Conservation (phyloP, 495 filamentous ascomycete genomes). For the Daldinia loculata region DNA sequence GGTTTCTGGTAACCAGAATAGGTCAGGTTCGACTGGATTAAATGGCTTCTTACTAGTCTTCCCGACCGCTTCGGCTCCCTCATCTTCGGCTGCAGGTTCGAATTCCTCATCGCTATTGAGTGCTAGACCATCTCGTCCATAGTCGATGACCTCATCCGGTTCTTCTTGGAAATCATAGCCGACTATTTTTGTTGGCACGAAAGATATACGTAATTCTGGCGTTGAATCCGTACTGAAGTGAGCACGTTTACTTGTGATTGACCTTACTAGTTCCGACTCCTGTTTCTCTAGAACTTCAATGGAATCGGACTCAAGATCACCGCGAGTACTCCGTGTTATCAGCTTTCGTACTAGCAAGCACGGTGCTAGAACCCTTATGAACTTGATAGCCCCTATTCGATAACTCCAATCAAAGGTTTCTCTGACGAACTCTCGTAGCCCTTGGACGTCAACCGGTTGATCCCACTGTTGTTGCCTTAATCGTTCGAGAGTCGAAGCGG, state of each 20-base stretch:
- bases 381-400: slow-evolving; percentile 80
- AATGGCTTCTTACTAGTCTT: slow-evolving; percentile 60
- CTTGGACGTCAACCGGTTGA: slow-evolving; percentile 68
- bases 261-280: slow-evolving; percentile 62
- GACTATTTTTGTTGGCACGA: slow-evolving; percentile 78
- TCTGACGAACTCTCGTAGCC: slow-evolving; percentile 74
- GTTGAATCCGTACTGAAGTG: slow-evolving; percentile 79
- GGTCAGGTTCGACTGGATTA: slow-evolving; percentile 74
- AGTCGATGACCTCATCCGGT: slow-evolving; percentile 64
- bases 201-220: slow-evolving; percentile 79
- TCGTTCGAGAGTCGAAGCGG: slow-evolving; percentile 62
- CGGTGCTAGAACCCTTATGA: slow-evolving; percentile 82
- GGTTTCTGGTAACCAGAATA: slow-evolving; percentile 78
- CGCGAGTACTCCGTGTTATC: slow-evolving; percentile 47
- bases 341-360: slow-evolving; percentile 75
- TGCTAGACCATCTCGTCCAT: slow-evolving; percentile 58
- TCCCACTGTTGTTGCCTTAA: slow-evolving; percentile 70
- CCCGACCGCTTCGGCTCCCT: slow-evolving; percentile 42
- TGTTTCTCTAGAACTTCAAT: slow-evolving; percentile 53
- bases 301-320: slow-evolving; percentile 41
- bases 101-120: slow-evolving; percentile 64
- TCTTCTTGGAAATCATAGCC: slow-evolving; percentile 76
- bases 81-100: slow-evolving; percentile 61
- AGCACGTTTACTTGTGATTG: slow-evolving; percentile 69
- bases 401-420: slow-evolving; percentile 89